Evolutionary conservation across 352 stramenopile genomes (phyloP).

Genomic region (Halophytophthora batemanensis): DNA sequence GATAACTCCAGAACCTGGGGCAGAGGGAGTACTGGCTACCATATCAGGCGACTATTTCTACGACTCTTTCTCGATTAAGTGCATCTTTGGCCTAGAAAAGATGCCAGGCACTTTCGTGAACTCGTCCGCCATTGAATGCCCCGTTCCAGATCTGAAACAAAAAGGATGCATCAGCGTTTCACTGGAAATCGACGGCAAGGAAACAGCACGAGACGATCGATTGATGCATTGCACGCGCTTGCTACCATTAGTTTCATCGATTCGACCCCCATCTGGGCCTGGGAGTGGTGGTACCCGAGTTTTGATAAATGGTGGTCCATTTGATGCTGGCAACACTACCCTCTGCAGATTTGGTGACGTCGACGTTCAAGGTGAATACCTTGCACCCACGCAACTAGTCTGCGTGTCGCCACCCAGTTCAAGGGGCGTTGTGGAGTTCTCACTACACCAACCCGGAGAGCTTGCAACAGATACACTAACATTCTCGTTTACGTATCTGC

Average conservation of each 20-base stretch:
- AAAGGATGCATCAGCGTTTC: conserved; percentile 14
- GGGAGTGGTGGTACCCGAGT: conserved; percentile 35
- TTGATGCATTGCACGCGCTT: conserved; percentile 11
- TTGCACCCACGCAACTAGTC: conserved; percentile 28
- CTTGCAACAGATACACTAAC: not conserved
- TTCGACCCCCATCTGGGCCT: conserved; percentile 32
- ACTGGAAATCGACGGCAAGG: conserved; percentile 13
- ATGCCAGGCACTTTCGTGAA: conserved; percentile 12
- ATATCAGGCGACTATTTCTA: conserved; percentile 14
- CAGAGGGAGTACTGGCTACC: not conserved
- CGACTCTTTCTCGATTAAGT: conserved; percentile 14
- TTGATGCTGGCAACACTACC: conserved; percentile 18
- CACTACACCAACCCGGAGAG: conserved; percentile 17
- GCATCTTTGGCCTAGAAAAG: conserved; percentile 14
- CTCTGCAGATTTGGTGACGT: conserved; percentile 26
- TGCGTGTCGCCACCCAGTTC: conserved; percentile 27
- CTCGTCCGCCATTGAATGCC: conserved; percentile 12
- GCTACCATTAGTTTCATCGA: conserved; percentile 16
- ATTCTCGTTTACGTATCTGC: conserved; percentile 26
- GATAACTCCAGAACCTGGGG: not conserved
- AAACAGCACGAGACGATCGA: not conserved
- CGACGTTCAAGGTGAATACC: conserved; percentile 14
- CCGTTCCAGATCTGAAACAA: not conserved
- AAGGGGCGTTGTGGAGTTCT: conserved; percentile 20
- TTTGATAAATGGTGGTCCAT: conserved; percentile 27